These are phyloP conservation scores for Paramecium tetraurelia DNA, from an alignment of 73 alveolate genomes.

Conservation along the genomic window DNA sequence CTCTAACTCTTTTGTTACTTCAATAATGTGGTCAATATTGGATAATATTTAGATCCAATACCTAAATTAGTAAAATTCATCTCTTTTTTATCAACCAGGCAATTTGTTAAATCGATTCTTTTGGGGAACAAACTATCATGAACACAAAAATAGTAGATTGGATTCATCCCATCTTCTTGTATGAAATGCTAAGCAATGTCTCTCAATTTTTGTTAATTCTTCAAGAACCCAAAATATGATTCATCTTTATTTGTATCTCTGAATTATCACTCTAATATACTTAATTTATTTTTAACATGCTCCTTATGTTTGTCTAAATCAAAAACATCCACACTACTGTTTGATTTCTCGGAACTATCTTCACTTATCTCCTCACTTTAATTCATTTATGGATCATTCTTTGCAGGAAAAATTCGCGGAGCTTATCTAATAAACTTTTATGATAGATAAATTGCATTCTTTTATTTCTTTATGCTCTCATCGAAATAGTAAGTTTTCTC, in stretches of 20 bases:
- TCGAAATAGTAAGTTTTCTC: not conserved
- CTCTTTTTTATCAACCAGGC: not conserved
- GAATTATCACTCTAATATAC: constrained; percentile 22
- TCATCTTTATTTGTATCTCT: not conserved
- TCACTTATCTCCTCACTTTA: not conserved
- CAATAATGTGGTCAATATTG: not conserved
- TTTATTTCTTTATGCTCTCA: not conserved
- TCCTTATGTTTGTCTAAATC: not conserved
- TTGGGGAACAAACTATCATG: constrained; percentile 28
- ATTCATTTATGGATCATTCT: not conserved
- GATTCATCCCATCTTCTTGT: not conserved
- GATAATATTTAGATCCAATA: constrained; percentile 6
- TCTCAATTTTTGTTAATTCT: not conserved
- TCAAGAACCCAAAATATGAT: constrained; percentile 1
- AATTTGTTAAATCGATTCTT: not conserved
- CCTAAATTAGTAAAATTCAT: constrained; percentile 35
- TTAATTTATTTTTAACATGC: constrained; percentile 16
- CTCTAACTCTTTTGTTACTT: not conserved
- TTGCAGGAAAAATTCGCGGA: not conserved
- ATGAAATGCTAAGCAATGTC: not conserved
- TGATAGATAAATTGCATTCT: not conserved
- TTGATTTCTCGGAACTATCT: not conserved
- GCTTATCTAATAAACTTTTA: not conserved
- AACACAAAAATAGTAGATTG: not conserved
- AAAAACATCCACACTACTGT: not conserved